Conservation (phyloP, 2,329 filamentous ascomycete genomes). For the Diaporthe eres region DNA sequence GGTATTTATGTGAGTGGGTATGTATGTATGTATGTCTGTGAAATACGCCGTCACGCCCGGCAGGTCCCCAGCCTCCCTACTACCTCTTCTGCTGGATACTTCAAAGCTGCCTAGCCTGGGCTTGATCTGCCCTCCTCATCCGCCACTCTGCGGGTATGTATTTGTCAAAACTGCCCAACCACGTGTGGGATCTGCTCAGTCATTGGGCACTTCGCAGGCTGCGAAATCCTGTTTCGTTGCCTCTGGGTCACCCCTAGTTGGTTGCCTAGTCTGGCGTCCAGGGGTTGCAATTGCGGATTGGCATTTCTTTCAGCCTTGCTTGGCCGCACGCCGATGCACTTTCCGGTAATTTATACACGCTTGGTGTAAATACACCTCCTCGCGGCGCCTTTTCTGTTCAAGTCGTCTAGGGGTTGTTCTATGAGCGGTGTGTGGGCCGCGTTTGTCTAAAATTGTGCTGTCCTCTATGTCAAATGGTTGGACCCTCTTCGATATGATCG, state of each 20-base stretch:
- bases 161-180: not conserved
- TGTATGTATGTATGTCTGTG: not conserved
- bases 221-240: not conserved
- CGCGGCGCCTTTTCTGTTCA: not conserved
- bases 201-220: constrained; percentile 1
- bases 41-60: not conserved
- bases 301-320: constrained; percentile 11
- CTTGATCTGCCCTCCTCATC: not conserved
- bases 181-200: constrained; percentile 3
- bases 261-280: constrained; percentile 2
- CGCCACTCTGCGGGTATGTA: not conserved
- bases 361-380: constrained; percentile 1
- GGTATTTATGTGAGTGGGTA: too few species aligned
- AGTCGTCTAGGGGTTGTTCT: not conserved
- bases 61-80: not conserved
- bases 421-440: not conserved
- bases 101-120: not conserved
- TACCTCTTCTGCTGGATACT: not conserved
- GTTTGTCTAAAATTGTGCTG: not conserved
- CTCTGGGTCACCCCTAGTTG: not conserved
- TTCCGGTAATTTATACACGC: not conserved
- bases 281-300: not conserved
- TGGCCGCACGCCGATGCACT: not conserved
- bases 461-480: not conserved
- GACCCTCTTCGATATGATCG: not conserved